Conservation (phyloP, 192 early-diverging fungal species). For the Backusella parvicylindrica region DNA sequence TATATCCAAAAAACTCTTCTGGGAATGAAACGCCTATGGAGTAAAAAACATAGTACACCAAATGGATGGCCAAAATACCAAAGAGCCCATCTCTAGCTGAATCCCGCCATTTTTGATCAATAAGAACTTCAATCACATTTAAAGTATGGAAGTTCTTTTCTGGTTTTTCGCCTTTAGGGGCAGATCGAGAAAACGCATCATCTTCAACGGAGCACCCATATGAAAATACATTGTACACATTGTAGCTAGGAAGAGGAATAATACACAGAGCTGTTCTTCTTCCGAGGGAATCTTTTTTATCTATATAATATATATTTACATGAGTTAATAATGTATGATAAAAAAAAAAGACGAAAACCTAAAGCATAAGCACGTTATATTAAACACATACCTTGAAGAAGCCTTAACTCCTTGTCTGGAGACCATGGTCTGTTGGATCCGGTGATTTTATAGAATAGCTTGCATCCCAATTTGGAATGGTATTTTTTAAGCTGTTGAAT, state of each 20-base stretch:
- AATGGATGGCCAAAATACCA: background rate
- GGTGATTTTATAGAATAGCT: background rate
- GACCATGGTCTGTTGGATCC: background rate
- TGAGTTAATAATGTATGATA: no score
- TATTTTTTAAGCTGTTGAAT: background rate
- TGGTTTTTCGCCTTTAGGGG: background rate
- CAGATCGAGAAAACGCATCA: background rate
- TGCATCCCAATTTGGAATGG: background rate
- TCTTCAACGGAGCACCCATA: background rate
- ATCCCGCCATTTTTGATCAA: conserved; percentile 7
- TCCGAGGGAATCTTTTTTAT: background rate
- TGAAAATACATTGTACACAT: background rate
- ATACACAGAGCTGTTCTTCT: background rate
- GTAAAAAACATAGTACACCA: background rate
- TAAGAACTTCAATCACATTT: background rate
- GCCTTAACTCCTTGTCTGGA: background rate
- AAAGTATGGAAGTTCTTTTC: background rate
- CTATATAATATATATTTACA: no score
- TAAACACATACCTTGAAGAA: background rate
- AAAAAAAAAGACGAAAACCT: no score
- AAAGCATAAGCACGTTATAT: no score
- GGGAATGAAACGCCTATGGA: background rate
- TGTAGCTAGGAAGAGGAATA: background rate
- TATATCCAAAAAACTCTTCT: background rate
- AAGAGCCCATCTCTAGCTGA: background rate